Percentiles rank a stretch among this genome's conserved stretches.
Conservation (phyloP, 768 basidiomycete species). For the Suillus subalutaceus region DNA sequence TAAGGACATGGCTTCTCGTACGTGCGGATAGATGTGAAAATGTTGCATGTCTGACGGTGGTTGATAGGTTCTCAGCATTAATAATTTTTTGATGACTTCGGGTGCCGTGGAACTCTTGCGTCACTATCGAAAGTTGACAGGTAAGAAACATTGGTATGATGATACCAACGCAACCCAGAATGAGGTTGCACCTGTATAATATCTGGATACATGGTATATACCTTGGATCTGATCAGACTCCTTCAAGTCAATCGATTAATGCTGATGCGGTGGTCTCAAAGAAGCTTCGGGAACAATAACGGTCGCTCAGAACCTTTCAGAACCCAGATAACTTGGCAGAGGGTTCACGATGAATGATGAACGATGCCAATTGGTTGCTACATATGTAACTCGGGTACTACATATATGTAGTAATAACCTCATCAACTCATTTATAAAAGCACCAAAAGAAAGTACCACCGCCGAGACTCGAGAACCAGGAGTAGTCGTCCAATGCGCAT, state of each 20-base stretch:
- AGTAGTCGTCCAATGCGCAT: too few relatives aligned
- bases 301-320: not conserved
- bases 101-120: conserved; percentile 55
- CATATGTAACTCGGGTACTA: too few relatives aligned
- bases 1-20: conserved; percentile 66
- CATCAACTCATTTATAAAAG: too few relatives aligned
- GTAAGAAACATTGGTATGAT: conserved; percentile 47
- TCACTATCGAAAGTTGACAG: conserved; percentile 57
- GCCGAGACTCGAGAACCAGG: too few relatives aligned
- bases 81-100: conserved; percentile 51
- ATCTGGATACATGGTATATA: not conserved
- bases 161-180: not conserved
- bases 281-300: not conserved
- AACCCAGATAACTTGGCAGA: too few relatives aligned
- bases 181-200: conserved; percentile 5
- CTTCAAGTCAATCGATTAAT: not conserved
- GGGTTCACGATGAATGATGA: too few relatives aligned
- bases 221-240: not conserved
- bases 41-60: not conserved
- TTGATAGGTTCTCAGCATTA: conserved; percentile 54
- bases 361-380: too few relatives aligned
- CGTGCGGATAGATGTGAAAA: conserved; percentile 21
- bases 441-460: too few relatives aligned
- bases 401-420: too few relatives aligned
- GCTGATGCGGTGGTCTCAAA: not conserved